phyloP scores from a whole-genome alignment of 805 yeast species.

The Metschnikowia amazonensis region DNA sequence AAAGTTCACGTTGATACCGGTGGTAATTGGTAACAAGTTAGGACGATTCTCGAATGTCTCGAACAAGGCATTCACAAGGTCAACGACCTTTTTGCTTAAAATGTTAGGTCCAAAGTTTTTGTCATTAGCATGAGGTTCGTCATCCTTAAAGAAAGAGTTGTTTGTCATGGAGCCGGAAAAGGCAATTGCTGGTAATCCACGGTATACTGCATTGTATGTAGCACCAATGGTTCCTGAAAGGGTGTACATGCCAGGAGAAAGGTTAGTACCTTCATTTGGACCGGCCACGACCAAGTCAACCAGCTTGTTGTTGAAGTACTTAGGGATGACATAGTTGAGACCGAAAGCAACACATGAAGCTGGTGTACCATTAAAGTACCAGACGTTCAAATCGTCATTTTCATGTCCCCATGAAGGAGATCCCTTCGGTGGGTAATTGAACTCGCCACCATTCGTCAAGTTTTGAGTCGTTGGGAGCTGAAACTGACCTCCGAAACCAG shows the following conservation, averaged over 20 bases:
- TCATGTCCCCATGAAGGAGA: constrained; percentile 57
- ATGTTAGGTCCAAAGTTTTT: constrained; percentile 23
- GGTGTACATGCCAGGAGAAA: constrained; percentile 27
- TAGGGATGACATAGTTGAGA: constrained; percentile 24
- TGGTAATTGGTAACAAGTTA: constrained; percentile 19
- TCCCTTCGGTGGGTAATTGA: constrained; percentile 45
- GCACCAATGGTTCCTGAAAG: constrained; percentile 28
- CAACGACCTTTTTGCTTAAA: constrained; percentile 24
- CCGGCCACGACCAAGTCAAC: constrained; percentile 27
- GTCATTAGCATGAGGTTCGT: constrained; percentile 18
- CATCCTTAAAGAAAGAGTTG: constrained; percentile 28
- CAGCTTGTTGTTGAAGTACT: constrained; percentile 18
- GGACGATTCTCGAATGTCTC: constrained; percentile 15
- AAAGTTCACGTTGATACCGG: constrained; percentile 27
- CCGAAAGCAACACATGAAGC: constrained; percentile 26
- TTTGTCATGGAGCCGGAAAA: constrained; percentile 25
- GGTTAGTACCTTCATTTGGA: constrained; percentile 30
- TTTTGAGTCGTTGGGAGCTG: constrained; percentile 37
- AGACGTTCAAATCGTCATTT: constrained; percentile 28
- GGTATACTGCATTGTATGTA: constrained; percentile 23
- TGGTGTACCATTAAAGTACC: constrained; percentile 31
- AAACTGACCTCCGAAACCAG: constrained; percentile 42
- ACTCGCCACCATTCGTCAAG: constrained; percentile 45
- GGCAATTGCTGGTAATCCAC: constrained; percentile 26
- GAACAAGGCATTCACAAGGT: constrained; percentile 20